Evolutionary conservation across 257 asterid species (phyloP).

Genomic region (Euphrasia confusa): DNA sequence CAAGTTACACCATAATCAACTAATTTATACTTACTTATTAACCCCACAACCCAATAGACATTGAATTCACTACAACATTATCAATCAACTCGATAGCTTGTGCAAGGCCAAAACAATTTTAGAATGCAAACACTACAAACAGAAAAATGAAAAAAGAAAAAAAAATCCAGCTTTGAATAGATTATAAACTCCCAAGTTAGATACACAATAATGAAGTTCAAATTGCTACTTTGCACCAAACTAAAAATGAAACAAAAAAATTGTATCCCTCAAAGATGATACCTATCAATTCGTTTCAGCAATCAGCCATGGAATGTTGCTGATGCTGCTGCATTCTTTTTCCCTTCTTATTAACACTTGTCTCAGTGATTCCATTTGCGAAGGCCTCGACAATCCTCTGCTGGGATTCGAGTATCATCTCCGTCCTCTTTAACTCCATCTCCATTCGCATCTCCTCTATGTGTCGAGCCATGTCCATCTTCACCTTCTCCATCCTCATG

Average conservation of each 20-base stretch:
- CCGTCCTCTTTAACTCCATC: conserved; percentile 80
- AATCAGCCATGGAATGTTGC: conserved; percentile 22
- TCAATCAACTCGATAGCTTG: too few species aligned
- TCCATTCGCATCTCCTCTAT: conserved; percentile 74
- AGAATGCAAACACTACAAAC: too few species aligned
- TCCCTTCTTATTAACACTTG: conserved; percentile 34
- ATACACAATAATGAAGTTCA: background rate
- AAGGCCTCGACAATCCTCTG: conserved; percentile 65
- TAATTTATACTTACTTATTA: too few species aligned
- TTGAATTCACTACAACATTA: too few species aligned
- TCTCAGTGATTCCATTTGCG: conserved; percentile 42
- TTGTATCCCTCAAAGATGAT: background rate
- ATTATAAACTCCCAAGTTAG: background rate
- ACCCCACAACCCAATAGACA: too few species aligned
- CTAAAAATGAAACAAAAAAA: too few species aligned
- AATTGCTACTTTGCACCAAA: background rate
- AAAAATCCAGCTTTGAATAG: background rate
- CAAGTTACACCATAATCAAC: too few species aligned
- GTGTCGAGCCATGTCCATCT: conserved; percentile 70
- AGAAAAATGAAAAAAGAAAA: too few species aligned
- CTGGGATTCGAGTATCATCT: conserved; percentile 76
- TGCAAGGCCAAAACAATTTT: too few species aligned
- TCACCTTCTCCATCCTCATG: conserved; percentile 70
- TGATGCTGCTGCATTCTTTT: conserved; percentile 28
- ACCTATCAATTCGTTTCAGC: conserved; percentile 10